Percentiles rank a stretch among this genome's conserved stretches.
phyloP scores from a whole-genome alignment of 129 eudicot species.

The Erigeron canadensis region DNA sequence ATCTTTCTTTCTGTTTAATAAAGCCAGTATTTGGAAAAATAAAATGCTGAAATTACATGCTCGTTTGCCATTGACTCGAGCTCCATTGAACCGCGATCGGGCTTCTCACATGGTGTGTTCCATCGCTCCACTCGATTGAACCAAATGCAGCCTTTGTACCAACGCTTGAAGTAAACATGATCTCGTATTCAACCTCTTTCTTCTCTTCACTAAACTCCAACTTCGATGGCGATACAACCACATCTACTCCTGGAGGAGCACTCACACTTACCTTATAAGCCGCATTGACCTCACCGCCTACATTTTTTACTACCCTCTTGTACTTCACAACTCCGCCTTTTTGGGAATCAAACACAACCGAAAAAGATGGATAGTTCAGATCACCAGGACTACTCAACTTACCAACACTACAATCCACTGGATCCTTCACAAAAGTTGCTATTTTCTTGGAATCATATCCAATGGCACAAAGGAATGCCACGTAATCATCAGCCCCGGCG shows the following conservation, averaged over 20 bases:
- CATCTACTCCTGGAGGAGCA: slow-evolving; percentile 66
- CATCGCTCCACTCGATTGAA: slow-evolving; percentile 82
- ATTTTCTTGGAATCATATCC: slow-evolving; percentile 71
- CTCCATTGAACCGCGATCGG: slow-evolving; percentile 74
- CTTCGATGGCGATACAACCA: slow-evolving; percentile 68
- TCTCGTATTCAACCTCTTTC: slow-evolving; percentile 54
- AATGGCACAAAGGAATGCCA: slow-evolving; percentile 73
- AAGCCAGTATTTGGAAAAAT: slow-evolving; percentile 12
- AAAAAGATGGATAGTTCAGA: slow-evolving; percentile 82
- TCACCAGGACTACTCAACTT: slow-evolving; percentile 58
- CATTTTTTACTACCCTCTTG: slow-evolving; percentile 69
- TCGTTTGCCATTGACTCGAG: slow-evolving; percentile 24
- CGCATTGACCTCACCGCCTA: slow-evolving; percentile 50
- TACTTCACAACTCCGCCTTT: slow-evolving; percentile 53
- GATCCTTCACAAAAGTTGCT: slow-evolving; percentile 53
- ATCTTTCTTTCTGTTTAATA: not conserved
- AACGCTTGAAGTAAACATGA: slow-evolving; percentile 42
- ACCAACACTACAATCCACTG: slow-evolving; percentile 55
- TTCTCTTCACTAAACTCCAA: slow-evolving; percentile 55
- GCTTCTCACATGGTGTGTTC: slow-evolving; percentile 77
- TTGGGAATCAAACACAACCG: slow-evolving; percentile 55
- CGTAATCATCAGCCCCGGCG: slow-evolving; percentile 48
- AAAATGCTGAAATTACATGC: slow-evolving; percentile 25
- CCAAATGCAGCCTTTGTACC: slow-evolving; percentile 54
- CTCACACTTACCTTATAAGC: slow-evolving; percentile 65